phyloP scores from a whole-genome alignment of 768 basidiomycete species.

The Boletus coccyginus region DNA sequence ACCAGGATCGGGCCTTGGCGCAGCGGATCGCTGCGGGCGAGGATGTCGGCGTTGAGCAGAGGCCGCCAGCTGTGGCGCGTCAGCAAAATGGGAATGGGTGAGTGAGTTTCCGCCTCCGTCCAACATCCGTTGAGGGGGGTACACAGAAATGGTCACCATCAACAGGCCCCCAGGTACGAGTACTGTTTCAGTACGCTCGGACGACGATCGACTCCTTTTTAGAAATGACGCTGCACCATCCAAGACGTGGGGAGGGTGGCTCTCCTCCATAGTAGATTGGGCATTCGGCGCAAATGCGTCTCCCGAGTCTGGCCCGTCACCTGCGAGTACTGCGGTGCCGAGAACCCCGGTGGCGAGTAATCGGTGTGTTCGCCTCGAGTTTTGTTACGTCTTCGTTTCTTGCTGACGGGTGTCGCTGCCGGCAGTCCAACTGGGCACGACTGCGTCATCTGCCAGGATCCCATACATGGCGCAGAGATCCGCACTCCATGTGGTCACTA shows the following conservation, averaged over 20 bases:
- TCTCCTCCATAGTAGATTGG: slow-evolving; percentile 12
- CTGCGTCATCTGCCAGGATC: slow-evolving; percentile 37
- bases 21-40: slow-evolving; percentile 14
- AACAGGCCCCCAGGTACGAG: slow-evolving; percentile 9
- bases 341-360: neutral
- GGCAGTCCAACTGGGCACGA: slow-evolving; percentile 25
- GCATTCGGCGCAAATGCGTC: neutral
- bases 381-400: neutral
- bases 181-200: neutral
- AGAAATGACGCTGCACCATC: neutral
- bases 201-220: neutral
- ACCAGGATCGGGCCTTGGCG: slow-evolving; percentile 25
- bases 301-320: too few relatives aligned
- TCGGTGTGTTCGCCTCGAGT: slow-evolving; percentile 11
- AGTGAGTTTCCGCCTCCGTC: neutral
- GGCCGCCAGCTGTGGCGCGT: neutral
- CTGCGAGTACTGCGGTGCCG: too few relatives aligned
- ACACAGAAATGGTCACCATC: neutral
- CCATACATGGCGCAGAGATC: slow-evolving; percentile 25
- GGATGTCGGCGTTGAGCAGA: neutral
- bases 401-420: neutral
- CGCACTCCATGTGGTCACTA: slow-evolving; percentile 35
- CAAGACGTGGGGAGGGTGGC: slow-evolving; percentile 20
- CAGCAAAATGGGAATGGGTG: neutral
- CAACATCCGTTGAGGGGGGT: neutral